Base-by-base conservation (phyloP, 352 stramenopile species). In the Saprolegnia parasitica region DNA sequence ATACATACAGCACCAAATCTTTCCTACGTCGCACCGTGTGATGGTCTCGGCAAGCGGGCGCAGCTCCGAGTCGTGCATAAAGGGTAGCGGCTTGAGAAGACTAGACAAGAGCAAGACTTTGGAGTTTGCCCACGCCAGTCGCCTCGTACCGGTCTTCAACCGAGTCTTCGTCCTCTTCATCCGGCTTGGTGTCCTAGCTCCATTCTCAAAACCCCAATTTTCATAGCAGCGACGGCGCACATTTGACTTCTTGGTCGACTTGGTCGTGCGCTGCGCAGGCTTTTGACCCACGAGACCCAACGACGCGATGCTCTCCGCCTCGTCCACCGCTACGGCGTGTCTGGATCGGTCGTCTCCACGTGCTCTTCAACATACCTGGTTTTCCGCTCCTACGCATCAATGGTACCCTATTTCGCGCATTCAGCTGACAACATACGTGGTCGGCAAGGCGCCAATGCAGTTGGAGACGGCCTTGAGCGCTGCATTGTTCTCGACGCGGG, bases 31-130 rank as follows among this genome's bases (percentile, higher is more conserved):
- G 11, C 10, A 72, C 29, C 89, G 76, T 52, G 84, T 93, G 50
- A 98, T 97, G 11, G 77, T 93, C 61, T 94, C 79, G 11, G 89
- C 91, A 21, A 98, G 78, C 26, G 87, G 79, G 1, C 86, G 80
- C 46, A 97, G 74, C 67, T 98, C 93, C 16, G 80, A 78, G 66
- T 98, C 92, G 26, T 77, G 78, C 26, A 90, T 77, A 72, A 97
- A 97, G 15, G 93, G 89, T 15, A 97, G 70, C 15, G 93, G 91
- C 67, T 96, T 96, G 6, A 97, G 73, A 29, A 97, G 61, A 29
- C 66, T 58, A 61, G 21, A 67, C 2, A 24, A 23, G n/a, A 29
- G 10, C 4, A 45, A 5, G 11, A 0, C 32, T 11, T 39, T 37
- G 3, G 2, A 60, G 24, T 35, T 4, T 24, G 13, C 3, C 35